Conservation (phyloP, 352 stramenopile species). For the Globisporangium nodosum region DNA sequence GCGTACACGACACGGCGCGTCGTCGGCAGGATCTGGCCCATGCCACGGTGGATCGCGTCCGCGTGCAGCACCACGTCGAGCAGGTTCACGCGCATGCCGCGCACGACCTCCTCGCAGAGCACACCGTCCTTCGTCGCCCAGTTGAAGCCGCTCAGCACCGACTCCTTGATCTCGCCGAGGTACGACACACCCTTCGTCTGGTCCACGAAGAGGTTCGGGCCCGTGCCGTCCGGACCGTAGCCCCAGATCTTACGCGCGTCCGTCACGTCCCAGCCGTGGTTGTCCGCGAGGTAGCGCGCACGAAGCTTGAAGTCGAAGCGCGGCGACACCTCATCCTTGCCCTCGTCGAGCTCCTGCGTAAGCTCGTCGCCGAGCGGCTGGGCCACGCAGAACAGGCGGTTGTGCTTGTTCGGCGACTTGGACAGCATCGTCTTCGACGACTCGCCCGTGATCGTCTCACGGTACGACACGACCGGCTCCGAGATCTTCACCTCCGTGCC, state of each 20-base stretch:
- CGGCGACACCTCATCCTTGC: conserved; percentile 87
- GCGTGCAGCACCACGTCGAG: conserved; percentile 99
- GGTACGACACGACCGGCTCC: conserved; percentile 98
- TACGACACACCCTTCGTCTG: conserved; percentile 99
- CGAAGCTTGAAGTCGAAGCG: conserved; percentile 96
- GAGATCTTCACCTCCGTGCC: conserved; percentile 98
- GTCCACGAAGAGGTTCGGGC: conserved; percentile 98
- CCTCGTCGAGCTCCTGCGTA: conserved; percentile 96
- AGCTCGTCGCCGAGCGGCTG: conserved; percentile 91
- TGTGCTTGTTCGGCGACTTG: conserved; percentile 99
- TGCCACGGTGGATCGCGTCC: conserved; percentile 99
- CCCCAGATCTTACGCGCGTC: conserved; percentile 99
- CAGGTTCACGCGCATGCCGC: conserved; percentile 96
- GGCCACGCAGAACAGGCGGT: conserved; percentile 98
- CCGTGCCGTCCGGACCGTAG: conserved; percentile 98
- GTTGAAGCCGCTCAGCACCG: conserved; percentile 97
- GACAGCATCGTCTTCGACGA: conserved; percentile 96
- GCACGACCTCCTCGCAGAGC: conserved; percentile 97
- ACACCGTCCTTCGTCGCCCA: conserved; percentile 98
- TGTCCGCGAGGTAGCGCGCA: conserved; percentile 96
- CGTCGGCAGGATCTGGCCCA: conserved; percentile 99
- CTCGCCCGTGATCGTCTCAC: conserved; percentile 96
- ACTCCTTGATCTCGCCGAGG: conserved; percentile 99
- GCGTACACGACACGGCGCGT: conserved; percentile 98
- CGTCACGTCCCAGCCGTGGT: conserved; percentile 97